phyloP scores from a whole-genome alignment of 1,284 basidiomycete species.

The Pseudozyma tsukubaensis region DNA sequence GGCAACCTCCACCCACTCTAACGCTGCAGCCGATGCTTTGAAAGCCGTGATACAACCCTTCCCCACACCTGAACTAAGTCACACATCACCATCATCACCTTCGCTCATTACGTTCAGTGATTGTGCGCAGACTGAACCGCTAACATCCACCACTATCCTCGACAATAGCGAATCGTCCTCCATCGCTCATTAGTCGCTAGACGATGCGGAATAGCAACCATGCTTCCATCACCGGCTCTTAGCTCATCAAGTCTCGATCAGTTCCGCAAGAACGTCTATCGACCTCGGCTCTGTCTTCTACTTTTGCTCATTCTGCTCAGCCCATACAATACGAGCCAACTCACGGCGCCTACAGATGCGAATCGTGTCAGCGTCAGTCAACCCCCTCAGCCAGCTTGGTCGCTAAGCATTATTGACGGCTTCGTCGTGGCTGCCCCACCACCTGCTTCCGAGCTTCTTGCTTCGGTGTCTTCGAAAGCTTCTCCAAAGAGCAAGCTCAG shows the following conservation, averaged over 20 bases:
- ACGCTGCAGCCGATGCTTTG: too few relatives aligned
- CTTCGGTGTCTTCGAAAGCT: conserved; percentile 9
- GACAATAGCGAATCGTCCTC: too few relatives aligned
- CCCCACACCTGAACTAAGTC: too few relatives aligned
- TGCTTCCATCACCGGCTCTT: conserved; percentile 37
- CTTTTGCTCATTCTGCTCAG: conserved; percentile 49
- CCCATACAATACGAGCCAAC: conserved; percentile 37
- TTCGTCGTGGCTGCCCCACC: conserved; percentile 39
- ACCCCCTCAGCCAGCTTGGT: conserved; percentile 31
- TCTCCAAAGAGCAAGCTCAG: not conserved
- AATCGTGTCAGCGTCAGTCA: conserved; percentile 24
- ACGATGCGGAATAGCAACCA: conserved; percentile 14
- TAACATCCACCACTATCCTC: too few relatives aligned
- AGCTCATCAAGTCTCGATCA: conserved; percentile 46
- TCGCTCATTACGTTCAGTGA: too few relatives aligned
- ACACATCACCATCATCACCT: too few relatives aligned
- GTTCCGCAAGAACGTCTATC: conserved; percentile 50
- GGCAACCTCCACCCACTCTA: too few relatives aligned
- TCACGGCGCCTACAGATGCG: conserved; percentile 12
- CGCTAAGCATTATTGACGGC: conserved; percentile 42
- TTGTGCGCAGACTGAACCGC: too few relatives aligned
- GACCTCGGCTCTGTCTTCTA: conserved; percentile 50
- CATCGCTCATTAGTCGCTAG: not conserved
- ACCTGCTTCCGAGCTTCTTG: conserved; percentile 7
- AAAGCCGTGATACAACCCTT: too few relatives aligned